These are phyloP conservation scores for Kandelia obovata DNA, from an alignment of 345 rosid genomes.

Conservation along the genomic window DNA sequence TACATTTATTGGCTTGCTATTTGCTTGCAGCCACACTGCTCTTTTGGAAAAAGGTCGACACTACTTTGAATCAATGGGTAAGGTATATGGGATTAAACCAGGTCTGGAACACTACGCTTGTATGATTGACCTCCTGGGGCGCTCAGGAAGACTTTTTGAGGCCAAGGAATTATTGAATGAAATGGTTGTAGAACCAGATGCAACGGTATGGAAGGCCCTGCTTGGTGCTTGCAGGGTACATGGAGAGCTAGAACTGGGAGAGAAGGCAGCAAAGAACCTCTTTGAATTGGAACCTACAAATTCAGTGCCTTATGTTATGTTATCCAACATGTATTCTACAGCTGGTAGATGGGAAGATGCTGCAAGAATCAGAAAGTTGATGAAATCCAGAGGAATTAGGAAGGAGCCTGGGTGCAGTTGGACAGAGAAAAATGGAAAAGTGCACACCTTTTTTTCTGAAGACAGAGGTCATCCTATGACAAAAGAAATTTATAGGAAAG, in stretches of 20 bases:
- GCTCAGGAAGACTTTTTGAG: slow-evolving; percentile 70
- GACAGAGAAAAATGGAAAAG: slow-evolving; percentile 56
- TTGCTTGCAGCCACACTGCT: slow-evolving; percentile 92
- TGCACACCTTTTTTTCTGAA: slow-evolving; percentile 70
- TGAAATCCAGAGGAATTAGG: slow-evolving; percentile 62
- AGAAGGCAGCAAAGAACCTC: slow-evolving; percentile 72
- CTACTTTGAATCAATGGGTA: slow-evolving; percentile 65
- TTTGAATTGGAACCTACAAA: slow-evolving; percentile 66
- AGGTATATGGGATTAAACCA: slow-evolving; percentile 57
- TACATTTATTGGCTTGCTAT: slow-evolving; percentile 78
- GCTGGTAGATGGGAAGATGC: slow-evolving; percentile 72
- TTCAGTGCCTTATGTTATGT: slow-evolving; percentile 67
- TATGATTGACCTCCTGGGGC: slow-evolving; percentile 86
- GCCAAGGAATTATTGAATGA: slow-evolving; percentile 53
- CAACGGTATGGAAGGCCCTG: slow-evolving; percentile 79
- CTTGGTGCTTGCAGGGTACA: slow-evolving; percentile 75
- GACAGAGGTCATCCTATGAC: slow-evolving; percentile 67
- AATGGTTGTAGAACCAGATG: slow-evolving; percentile 75
- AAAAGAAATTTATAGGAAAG: slow-evolving; percentile 61
- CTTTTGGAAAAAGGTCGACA: slow-evolving; percentile 48
- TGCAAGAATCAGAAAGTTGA: slow-evolving; percentile 57
- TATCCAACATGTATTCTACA: slow-evolving; percentile 70
- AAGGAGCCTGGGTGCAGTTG: slow-evolving; percentile 94
- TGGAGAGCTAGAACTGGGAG: slow-evolving; percentile 60
- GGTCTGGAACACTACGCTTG: slow-evolving; percentile 86